Evolutionary conservation across 2,329 filamentous ascomycete species (phyloP).

Genomic region (Talaromyces sp.): DNA sequence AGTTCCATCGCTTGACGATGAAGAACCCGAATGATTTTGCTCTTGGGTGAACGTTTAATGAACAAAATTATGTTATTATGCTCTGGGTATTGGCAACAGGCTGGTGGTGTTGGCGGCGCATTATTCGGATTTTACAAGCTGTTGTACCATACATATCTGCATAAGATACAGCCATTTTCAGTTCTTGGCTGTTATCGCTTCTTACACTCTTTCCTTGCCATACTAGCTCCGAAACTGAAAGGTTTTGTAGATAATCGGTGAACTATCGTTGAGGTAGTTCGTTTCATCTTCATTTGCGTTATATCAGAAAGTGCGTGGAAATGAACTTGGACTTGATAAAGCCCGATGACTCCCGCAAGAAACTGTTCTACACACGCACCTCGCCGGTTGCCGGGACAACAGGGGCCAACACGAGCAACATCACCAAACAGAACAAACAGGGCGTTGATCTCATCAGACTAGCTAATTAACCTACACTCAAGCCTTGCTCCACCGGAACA

Average conservation of each 20-base stretch:
- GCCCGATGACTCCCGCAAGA: too few species aligned
- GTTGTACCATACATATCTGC: background rate
- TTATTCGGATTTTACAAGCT: background rate
- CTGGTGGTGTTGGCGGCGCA: background rate
- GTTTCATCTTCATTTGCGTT: background rate
- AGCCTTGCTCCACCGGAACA: conserved; percentile 31
- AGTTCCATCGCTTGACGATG: conserved; percentile 31
- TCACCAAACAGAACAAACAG: conserved; percentile 13
- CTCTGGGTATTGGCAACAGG: background rate
- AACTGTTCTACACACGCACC: conserved; percentile 4
- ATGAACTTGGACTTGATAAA: background rate
- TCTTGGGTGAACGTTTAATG: background rate
- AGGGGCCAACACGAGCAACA: background rate
- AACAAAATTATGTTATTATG: background rate
- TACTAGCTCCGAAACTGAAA: background rate
- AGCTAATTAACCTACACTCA: conserved; percentile 10
- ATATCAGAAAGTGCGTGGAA: background rate
- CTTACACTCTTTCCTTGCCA: background rate
- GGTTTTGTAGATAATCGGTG: too few species aligned
- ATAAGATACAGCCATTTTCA: background rate
- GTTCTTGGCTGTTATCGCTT: background rate
- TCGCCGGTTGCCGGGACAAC: conserved; percentile 13
- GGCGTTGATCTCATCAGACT: conserved; percentile 8
- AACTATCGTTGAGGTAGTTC: background rate
- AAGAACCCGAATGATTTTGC: conserved; percentile 20